Evolutionary conservation across 352 stramenopile genomes (phyloP).

Genomic region (Blastocystis sp.): DNA sequence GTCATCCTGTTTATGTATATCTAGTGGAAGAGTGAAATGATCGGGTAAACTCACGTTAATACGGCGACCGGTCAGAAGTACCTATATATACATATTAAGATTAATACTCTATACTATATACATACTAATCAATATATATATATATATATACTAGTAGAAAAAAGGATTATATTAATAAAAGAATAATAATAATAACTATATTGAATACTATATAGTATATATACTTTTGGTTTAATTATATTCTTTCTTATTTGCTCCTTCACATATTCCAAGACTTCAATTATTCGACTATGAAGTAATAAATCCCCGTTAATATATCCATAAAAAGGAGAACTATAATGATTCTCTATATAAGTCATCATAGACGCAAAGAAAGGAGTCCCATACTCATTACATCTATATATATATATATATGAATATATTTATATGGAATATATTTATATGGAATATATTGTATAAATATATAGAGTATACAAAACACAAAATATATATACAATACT

Average conservation of each 20-base stretch:
- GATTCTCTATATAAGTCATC: constrained; percentile 10
- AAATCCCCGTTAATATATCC: constrained; percentile 38
- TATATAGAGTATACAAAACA: no score
- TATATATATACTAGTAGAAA: no score
- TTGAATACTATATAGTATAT: neutral
- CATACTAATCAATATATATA: no score
- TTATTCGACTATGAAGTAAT: constrained; percentile 8
- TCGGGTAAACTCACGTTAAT: neutral
- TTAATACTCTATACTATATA: no score
- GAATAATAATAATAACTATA: no score
- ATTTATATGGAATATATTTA: no score
- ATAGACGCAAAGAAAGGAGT: constrained; percentile 36
- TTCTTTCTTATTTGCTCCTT: neutral
- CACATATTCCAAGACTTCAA: neutral
- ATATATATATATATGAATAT: no score
- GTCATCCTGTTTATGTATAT: neutral
- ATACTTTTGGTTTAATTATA: neutral
- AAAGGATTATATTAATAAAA: no score
- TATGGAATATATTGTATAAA: no score
- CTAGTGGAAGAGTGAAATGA: neutral
- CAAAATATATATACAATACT: no score
- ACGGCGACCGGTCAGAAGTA: constrained; percentile 20
- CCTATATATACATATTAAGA: no score
- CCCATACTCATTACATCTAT: constrained; percentile 18
- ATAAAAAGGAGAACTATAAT: constrained; percentile 10